These are phyloP conservation scores for Aspergillus flavus DNA, from an alignment of 2,329 filamentous ascomycete species.

Conservation along the genomic window DNA sequence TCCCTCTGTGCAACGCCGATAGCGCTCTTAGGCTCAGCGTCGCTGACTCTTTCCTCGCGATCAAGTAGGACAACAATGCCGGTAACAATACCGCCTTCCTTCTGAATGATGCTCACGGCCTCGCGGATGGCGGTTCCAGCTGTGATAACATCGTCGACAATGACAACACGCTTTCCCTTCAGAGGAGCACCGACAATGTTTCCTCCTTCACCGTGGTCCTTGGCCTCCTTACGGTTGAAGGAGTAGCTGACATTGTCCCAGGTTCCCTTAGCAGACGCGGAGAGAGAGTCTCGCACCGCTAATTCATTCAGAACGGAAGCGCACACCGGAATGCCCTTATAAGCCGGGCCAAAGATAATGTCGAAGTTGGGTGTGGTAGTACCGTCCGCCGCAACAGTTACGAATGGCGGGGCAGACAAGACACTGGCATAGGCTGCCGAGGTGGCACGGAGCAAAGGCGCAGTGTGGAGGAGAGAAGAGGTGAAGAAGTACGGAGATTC, in stretches of 20 bases:
- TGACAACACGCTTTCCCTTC: conserved; percentile 81
- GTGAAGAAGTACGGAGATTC: conserved; percentile 97
- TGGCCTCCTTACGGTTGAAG: conserved; percentile 95
- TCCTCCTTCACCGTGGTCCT: conserved; percentile 93
- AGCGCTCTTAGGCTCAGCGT: conserved; percentile 70
- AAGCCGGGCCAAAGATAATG: conserved; percentile 89
- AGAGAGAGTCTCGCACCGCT: conserved; percentile 61
- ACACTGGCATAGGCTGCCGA: conserved; percentile 76
- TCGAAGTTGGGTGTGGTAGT: conserved; percentile 63
- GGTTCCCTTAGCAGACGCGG: conserved; percentile 47
- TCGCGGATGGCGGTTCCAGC: conserved; percentile 93
- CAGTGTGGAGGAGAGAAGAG: conserved; percentile 85
- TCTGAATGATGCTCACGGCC: conserved; percentile 84
- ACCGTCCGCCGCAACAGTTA: conserved; percentile 37
- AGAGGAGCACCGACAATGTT: conserved; percentile 86
- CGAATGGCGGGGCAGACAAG: conserved; percentile 52
- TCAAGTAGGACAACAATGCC: conserved; percentile 85
- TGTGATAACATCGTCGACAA: conserved; percentile 96
- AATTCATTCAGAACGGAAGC: conserved; percentile 76
- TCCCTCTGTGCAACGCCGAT: conserved; percentile 84
- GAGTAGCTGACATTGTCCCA: conserved; percentile 77
- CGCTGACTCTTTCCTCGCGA: conserved; percentile 52
- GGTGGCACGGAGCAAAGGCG: conserved; percentile 74
- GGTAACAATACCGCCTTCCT: conserved; percentile 80
- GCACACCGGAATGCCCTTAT: conserved; percentile 95